Evolutionary conservation across 805 yeast species (phyloP).

Genomic region (Brettanomyces sp.): DNA sequence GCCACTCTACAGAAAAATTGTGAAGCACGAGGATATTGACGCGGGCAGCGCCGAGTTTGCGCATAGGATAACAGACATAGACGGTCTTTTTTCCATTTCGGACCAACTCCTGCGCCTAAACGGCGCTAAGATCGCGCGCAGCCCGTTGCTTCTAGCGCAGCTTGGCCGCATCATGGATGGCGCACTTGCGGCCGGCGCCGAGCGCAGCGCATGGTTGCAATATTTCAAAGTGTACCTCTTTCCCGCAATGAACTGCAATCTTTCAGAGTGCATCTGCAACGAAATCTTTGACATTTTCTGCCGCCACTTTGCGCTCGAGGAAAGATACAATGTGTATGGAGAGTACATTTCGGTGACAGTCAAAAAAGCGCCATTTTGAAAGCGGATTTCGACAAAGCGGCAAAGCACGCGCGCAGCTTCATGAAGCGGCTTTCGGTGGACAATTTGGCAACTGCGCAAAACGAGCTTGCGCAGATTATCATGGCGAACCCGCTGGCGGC

Average conservation of each 20-base stretch:
- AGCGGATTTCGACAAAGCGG: conserved; percentile 55
- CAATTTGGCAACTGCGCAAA: conserved; percentile 63
- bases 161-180: conserved; percentile 49
- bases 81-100: neutral
- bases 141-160: conserved; percentile 41
- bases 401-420: conserved; percentile 67
- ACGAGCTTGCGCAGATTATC: conserved; percentile 61
- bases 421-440: conserved; percentile 77
- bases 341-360: conserved; percentile 55
- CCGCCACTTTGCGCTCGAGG: conserved; percentile 44
- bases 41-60: conserved; percentile 17
- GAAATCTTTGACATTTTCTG: conserved; percentile 47
- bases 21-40: conserved; percentile 5
- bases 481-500: conserved; percentile 75
- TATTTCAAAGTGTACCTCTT: conserved; percentile 58
- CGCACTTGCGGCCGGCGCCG: conserved; percentile 25
- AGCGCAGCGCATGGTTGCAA: conserved; percentile 39
- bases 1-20: conserved; percentile 33
- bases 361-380: conserved; percentile 47
- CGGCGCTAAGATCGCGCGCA: conserved; percentile 45
- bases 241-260: conserved; percentile 35
- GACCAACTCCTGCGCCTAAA: conserved; percentile 40
- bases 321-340: conserved; percentile 71
- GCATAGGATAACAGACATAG: neutral
- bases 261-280: conserved; percentile 17